phyloP scores from a whole-genome alignment of 2,329 filamentous ascomycete species.

The Ceratocystis diversiconidia region DNA sequence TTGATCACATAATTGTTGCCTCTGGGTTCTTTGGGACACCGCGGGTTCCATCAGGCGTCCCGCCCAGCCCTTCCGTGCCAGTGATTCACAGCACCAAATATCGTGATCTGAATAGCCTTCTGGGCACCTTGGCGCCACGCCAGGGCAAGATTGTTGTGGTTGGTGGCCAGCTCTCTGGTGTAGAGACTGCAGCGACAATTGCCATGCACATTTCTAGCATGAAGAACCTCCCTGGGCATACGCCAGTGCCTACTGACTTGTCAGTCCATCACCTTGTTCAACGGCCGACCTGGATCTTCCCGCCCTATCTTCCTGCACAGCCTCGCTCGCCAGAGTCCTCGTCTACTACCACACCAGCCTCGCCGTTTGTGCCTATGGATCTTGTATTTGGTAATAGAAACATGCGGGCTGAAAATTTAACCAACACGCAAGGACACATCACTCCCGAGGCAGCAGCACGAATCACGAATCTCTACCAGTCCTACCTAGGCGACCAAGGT shows the following conservation, averaged over 20 bases:
- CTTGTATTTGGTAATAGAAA: slow-evolving; percentile 56
- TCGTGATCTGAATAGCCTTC: slow-evolving; percentile 37
- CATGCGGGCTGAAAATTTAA: slow-evolving; percentile 39
- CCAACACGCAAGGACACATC: slow-evolving; percentile 51
- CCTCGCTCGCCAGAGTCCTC: neutral
- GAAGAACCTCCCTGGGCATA: slow-evolving; percentile 33
- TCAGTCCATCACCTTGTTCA: slow-evolving; percentile 55
- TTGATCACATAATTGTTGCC: slow-evolving; percentile 58
- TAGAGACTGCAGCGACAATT: slow-evolving; percentile 60
- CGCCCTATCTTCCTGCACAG: slow-evolving; percentile 38
- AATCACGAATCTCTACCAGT: slow-evolving; percentile 33
- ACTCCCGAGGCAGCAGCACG: slow-evolving; percentile 29
- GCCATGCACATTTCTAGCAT: slow-evolving; percentile 56
- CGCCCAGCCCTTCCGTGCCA: slow-evolving; percentile 29
- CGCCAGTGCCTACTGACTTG: slow-evolving; percentile 33
- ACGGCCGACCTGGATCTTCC: slow-evolving; percentile 58
- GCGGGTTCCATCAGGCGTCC: slow-evolving; percentile 34
- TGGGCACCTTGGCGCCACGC: slow-evolving; percentile 27
- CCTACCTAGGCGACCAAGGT: slow-evolving; percentile 28
- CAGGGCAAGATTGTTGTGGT: slow-evolving; percentile 56
- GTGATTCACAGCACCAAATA: slow-evolving; percentile 57
- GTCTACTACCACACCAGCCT: neutral
- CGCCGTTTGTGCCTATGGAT: slow-evolving; percentile 57
- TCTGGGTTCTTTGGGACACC: slow-evolving; percentile 62
- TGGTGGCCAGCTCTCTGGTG: slow-evolving; percentile 70